Percentiles rank a stretch among this genome's conserved stretches.
phyloP scores from a whole-genome alignment of 2,329 filamentous ascomycete genomes.

The Corynespora cassiicola region DNA sequence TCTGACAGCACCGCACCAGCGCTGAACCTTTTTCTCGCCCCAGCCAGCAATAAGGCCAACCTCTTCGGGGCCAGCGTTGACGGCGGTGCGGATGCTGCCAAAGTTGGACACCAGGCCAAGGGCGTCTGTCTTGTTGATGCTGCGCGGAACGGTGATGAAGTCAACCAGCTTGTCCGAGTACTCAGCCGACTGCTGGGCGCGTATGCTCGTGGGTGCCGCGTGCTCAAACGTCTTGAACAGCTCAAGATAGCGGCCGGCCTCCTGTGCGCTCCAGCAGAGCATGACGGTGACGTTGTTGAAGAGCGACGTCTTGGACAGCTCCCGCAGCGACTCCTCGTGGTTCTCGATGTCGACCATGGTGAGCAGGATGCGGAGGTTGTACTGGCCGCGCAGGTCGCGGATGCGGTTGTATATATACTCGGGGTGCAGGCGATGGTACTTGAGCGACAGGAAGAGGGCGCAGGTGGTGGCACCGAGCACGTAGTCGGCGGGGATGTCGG shows the following conservation, averaged over 20 bases:
- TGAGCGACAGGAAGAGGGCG: conserved; percentile 89
- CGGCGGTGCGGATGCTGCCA: conserved; percentile 82
- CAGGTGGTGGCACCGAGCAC: conserved; percentile 87
- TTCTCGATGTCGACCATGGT: conserved; percentile 95
- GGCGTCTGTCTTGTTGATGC: conserved; percentile 94
- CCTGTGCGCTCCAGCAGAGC: conserved; percentile 91
- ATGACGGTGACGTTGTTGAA: conserved; percentile 93
- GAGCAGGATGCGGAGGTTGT: conserved; percentile 83
- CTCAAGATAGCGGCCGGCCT: conserved; percentile 92
- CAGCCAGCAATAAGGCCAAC: conserved; percentile 85
- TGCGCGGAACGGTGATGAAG: conserved; percentile 88
- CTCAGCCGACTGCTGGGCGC: conserved; percentile 79
- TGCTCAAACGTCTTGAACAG: conserved; percentile 95
- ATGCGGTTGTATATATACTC: conserved; percentile 98
- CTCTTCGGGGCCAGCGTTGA: conserved; percentile 88
- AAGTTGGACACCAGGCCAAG: conserved; percentile 90
- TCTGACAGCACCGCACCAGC: conserved; percentile 81
- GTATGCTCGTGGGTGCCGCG: conserved; percentile 80
- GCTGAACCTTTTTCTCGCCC: conserved; percentile 93
- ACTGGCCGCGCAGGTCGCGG: conserved; percentile 81
- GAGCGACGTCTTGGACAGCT: conserved; percentile 89
- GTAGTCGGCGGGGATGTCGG: conserved; percentile 95
- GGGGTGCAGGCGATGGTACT: conserved; percentile 95
- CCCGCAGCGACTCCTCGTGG: conserved; percentile 87
- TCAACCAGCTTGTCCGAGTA: conserved; percentile 90